These are phyloP conservation scores for Aureobasidium zeae DNA, from an alignment of 2,329 filamentous ascomycete genomes.

Conservation along the genomic window DNA sequence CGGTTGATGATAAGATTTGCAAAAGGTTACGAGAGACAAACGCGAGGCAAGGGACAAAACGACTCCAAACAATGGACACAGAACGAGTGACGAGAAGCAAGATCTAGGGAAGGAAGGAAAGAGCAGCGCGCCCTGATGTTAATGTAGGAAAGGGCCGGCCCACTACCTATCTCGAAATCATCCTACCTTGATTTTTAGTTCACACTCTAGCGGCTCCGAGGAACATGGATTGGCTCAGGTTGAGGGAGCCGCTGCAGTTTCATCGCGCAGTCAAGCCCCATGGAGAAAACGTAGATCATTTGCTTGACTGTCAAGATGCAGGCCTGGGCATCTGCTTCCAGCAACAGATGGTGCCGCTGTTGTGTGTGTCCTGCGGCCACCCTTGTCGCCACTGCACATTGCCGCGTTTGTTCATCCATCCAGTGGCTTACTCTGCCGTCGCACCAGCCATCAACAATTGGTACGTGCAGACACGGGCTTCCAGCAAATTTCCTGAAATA, in stretches of 20 bases:
- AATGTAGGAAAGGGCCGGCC: not conserved
- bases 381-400: not conserved
- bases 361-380: too few species aligned
- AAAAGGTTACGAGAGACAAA: slow-evolving; percentile 5
- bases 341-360: too few species aligned
- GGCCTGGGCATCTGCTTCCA: too few species aligned
- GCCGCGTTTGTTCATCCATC: not conserved
- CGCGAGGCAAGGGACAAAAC: slow-evolving; percentile 3
- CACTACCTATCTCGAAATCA: slow-evolving; percentile 3
- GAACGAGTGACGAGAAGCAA: slow-evolving; percentile 5
- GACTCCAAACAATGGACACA: not conserved
- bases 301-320: slow-evolving; percentile 1
- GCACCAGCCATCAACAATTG: slow-evolving; percentile 3
- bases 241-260: slow-evolving; percentile 13
- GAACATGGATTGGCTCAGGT: slow-evolving; percentile 1
- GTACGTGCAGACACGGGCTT: slow-evolving; percentile 1
- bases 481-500: slow-evolving; percentile 8
- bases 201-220: slow-evolving; percentile 6
- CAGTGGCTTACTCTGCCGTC: not conserved
- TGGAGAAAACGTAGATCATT: slow-evolving; percentile 10
- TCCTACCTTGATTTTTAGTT: slow-evolving; percentile 7
- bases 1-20: not conserved
- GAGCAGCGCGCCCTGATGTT: not conserved
- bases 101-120: not conserved
- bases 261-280: slow-evolving; percentile 12